phyloP scores from a whole-genome alignment of 441 rosid species.

The Gossypium gossypioides region DNA sequence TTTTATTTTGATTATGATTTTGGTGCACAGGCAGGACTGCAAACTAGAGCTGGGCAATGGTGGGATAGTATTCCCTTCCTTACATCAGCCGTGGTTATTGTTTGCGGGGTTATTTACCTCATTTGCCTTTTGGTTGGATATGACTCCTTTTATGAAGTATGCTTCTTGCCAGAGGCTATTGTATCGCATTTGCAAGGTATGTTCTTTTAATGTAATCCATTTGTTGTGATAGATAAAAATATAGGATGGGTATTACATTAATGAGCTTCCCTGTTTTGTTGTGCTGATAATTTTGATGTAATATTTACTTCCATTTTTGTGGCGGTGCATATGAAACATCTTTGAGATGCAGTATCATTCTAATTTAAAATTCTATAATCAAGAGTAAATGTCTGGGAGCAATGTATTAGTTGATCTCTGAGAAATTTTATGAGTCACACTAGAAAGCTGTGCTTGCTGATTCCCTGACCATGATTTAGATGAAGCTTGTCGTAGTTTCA shows the following conservation, averaged over 20 bases:
- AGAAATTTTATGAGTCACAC: neutral
- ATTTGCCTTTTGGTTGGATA: constrained; percentile 75
- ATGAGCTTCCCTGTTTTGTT: neutral
- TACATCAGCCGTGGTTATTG: constrained; percentile 64
- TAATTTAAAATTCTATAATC: neutral
- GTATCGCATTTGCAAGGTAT: constrained; percentile 71
- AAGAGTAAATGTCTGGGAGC: neutral
- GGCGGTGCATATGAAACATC: neutral
- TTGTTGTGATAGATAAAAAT: neutral
- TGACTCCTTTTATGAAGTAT: constrained; percentile 66
- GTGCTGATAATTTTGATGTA: neutral
- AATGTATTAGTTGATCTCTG: neutral
- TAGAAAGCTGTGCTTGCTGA: neutral
- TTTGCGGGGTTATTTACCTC: constrained; percentile 59
- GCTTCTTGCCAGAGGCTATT: constrained; percentile 75
- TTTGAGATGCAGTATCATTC: neutral
- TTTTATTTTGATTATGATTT: neutral
- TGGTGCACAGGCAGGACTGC: constrained; percentile 59
- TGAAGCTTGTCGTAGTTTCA: neutral
- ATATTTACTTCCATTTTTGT: neutral
- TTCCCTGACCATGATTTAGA: neutral
- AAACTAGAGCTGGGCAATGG: constrained; percentile 67
- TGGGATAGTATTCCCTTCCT: constrained; percentile 85
- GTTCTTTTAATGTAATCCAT: constrained; percentile 1
- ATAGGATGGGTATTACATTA: neutral